Base-by-base conservation (phyloP, 1,139 yeast genomes). In the Kluyveromyces sp. region DNA sequence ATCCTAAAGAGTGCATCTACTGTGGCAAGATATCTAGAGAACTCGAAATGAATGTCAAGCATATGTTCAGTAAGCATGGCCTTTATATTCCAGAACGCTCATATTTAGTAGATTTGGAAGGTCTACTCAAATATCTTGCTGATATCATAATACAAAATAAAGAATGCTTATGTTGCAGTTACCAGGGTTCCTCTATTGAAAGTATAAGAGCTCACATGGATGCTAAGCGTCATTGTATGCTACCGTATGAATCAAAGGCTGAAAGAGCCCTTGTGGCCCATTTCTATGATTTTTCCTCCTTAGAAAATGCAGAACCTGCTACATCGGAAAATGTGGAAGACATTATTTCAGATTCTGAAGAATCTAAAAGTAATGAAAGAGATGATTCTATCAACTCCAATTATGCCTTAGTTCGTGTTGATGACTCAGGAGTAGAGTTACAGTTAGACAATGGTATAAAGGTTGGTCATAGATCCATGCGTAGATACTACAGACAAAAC, bases 171-270 rank as follows among this genome's bases (percentile, higher is more conserved):
- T 77, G 81, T 44, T 92, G 99, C 65, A 72, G 73, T 43, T 94
- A 83, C 64, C 89, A 87, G 65, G 97, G 97, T 5, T 77, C 78
- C 55, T 79, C 81, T 47, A 64, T 90, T 34, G 95, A 87, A 60
- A 87, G 96, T 48, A 92, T 87, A 5, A 80, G 97, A 55, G 95
- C 89, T 39, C 99, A 92, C 64, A 84, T 90, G 88, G 61, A 74
- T 5, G 75, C 84, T 25, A 92, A 92, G 66, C 79, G 89, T 52
- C 99, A 92, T 64, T 83, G 90, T 71, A 78, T 79, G 63, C 76
- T 92, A 48, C 97, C 98, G 0, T 94, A 87, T 65, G 97, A 92
- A 57, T 68, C 79, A 0, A 85, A 81, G 50, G 84, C 84, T 48
- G 95, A 92, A 61, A 83, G 83, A 63, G 75, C 83, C 47, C 88